Base-by-base conservation (phyloP, 345 rosid genomes). In the Rhizophora mangle region DNA sequence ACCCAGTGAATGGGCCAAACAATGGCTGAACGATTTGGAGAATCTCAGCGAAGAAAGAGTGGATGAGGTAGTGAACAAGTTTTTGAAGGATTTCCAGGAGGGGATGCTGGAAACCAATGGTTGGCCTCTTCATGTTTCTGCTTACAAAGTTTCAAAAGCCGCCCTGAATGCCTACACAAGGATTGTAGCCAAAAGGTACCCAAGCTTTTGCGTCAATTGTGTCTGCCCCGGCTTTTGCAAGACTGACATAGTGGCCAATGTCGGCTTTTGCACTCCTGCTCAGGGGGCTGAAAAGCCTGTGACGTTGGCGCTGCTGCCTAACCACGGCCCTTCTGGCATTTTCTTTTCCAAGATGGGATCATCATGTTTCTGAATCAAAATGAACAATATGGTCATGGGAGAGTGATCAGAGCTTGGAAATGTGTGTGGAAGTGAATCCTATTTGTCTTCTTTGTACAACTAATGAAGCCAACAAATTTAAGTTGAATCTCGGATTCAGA, bases 151-250 rank as follows among this genome's bases (percentile, higher is more conserved):
- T 34, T 55, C 78, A 3, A 84, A 79, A 65, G 76, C 81, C 5
- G 65, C 78, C 11, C 2, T 77, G 65, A 84, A 68, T 24, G 80
- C 83, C 26, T 75, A 74, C 69, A 77, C 85, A 0, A 74, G 82
- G 70, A 62, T 84, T 65, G 64, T 84, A n/a, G 80, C 87, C 32
- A 72, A 63, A 56, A 84, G 68, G 49, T 54, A 75, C 29, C 72
- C 74, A 4, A 56, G 49, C 20, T 49, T 81, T 60, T 10, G 47
- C 32, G 60, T 81, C 54, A 83, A 83, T 56, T 63, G 70, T 8
- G 77, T 79, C 13, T 72, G 83, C 53, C 85, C 83, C 6, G 85
- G 83, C 26, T 76, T 30, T 64, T 64, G 74, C 64, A 71, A 72
- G 62, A 84, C 84, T 0, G 79, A 84, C 26, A 65, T 84, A 6